Base-by-base conservation (phyloP, 2,329 filamentous ascomycete genomes). In the Cladophialophora exuberans region DNA sequence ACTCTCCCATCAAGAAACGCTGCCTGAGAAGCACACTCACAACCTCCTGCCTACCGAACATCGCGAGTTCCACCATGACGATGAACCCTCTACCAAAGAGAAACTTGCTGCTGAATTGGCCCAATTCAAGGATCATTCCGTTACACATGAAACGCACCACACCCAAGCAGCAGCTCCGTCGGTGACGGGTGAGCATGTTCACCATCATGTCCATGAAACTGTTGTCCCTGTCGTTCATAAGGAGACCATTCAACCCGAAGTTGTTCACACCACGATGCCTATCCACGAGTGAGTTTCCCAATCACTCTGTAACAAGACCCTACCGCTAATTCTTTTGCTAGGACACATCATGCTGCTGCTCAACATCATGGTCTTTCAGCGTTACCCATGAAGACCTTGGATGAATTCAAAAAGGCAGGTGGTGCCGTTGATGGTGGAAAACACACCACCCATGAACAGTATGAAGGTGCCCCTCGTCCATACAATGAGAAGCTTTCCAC, bases 161-260 rank as follows among this genome's bases (percentile, higher is more conserved):
- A 83, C 77, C 23, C 73, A 75, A 54, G 72, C 72, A 18, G 72
- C 73, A 6, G 76, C 73, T 3, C 77, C 81, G 3, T 71, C 75
- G 3, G 72, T 86, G 39, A 76, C 77, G 30, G 83, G 82, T 48
- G 83, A 87, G 72, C 83, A 86, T 65, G 74, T 85, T 15, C 84
- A 87, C 67, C 52, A 71, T 76, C 52, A 82, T 50, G 79, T 87
- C 2, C 83, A 87, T 59, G 85, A 89, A 69, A 84, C 82, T 25
- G 81, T 90, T 43, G 85, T 90, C 68, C 87, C 87, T 0, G 79
- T 90, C 0, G 76, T 90, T 30, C 77, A 90, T 46, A 88, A 88
- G 67, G 84, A 89, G 62, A 83, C 80, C 1, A 75, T 89, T 23
- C 81, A 87, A 60, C 59, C 59, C 4, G 56, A 62, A 28, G 80